phyloP scores from a whole-genome alignment of 2,329 filamentous ascomycete genomes.

The Daldinia sp. region DNA sequence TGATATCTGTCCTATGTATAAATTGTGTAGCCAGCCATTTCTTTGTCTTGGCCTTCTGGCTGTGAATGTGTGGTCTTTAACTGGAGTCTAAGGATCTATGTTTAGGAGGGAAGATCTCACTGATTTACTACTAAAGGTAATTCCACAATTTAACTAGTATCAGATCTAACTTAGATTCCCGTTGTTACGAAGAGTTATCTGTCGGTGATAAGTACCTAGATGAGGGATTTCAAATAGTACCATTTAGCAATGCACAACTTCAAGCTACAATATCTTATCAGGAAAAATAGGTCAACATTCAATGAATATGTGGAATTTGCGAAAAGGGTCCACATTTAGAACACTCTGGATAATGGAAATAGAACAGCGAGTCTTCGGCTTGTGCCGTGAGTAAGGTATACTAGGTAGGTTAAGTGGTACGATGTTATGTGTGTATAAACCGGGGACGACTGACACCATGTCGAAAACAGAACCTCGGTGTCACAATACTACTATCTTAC shows the following conservation, averaged over 20 bases:
- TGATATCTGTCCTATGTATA: background rate
- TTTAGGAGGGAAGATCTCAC: background rate
- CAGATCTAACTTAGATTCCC: background rate
- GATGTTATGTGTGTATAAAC: background rate
- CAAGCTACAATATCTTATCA: background rate
- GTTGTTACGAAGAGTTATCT: background rate
- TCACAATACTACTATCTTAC: slow-evolving; percentile 1
- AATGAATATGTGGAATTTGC: background rate
- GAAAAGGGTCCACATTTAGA: background rate
- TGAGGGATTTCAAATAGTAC: background rate
- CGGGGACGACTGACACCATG: background rate
- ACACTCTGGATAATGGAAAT: background rate
- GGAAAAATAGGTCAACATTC: background rate
- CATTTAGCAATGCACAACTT: background rate
- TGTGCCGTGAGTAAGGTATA: background rate
- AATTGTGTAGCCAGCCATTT: background rate
- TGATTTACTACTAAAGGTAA: background rate
- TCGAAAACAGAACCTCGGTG: slow-evolving; percentile 1
- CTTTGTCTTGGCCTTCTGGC: background rate
- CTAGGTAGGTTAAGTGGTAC: background rate
- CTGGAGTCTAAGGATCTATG: background rate
- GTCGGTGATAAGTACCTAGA: too few relatives aligned
- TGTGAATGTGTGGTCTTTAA: background rate
- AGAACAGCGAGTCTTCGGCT: background rate
- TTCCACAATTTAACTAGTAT: background rate